A percentile compares a stretch with the other conserved stretches of the same genome.
Conservation (phyloP, 768 basidiomycete genomes). For the Lactarius psammicola region DNA sequence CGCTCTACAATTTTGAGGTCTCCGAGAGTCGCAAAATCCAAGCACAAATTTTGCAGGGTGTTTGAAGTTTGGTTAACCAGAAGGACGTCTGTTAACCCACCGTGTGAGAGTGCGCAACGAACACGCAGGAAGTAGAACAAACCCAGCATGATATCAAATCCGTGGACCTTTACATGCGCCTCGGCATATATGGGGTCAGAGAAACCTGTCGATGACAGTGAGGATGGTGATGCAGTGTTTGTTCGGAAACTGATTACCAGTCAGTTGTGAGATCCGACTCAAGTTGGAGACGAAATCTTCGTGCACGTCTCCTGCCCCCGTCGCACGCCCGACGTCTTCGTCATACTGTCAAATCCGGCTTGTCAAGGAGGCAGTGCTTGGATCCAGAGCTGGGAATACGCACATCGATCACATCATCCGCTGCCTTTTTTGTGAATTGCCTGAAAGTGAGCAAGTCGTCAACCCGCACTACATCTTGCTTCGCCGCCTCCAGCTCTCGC, state of each 20-base stretch:
- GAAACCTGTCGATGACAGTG: constrained; percentile 57
- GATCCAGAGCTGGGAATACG: constrained; percentile 28
- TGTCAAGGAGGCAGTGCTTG: background rate
- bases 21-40: constrained; percentile 96
- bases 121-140: constrained; percentile 24
- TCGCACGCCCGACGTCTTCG: constrained; percentile 84
- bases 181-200: constrained; percentile 98
- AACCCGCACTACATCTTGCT: constrained; percentile 75
- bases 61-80: constrained; percentile 94
- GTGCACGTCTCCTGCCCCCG: constrained; percentile 75
- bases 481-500: constrained; percentile 74
- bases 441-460: constrained; percentile 92
- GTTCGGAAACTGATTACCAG: constrained; percentile 49
- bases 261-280: constrained; percentile 89
- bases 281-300: constrained; percentile 96
- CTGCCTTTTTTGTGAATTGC: constrained; percentile 91
- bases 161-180: constrained; percentile 95
- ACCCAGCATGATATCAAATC: constrained; percentile 95
- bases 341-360: constrained; percentile 59
- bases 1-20: constrained; percentile 96
- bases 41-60: constrained; percentile 92
- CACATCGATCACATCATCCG: constrained; percentile 75
- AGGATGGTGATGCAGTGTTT: constrained; percentile 5
- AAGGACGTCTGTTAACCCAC: constrained; percentile 66
- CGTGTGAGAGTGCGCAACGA: constrained; percentile 2